Evolutionary conservation across 805 yeast genomes (phyloP).

Genomic region (Metschnikowia amazonensis): DNA sequence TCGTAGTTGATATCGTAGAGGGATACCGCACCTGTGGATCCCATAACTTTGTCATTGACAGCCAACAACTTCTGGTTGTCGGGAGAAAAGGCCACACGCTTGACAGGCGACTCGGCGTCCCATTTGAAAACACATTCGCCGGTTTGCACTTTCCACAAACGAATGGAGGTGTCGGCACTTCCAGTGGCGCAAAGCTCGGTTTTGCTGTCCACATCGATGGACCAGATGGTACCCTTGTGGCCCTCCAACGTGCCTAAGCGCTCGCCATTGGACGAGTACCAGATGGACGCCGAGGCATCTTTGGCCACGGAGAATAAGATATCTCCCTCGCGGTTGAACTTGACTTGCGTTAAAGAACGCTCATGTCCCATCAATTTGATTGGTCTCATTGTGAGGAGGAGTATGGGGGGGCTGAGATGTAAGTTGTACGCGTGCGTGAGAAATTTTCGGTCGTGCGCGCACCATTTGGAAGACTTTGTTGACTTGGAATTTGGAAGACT

Average conservation of each 20-base stretch:
- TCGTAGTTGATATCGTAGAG: constrained; percentile 60
- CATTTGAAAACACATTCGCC: constrained; percentile 76
- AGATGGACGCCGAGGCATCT: constrained; percentile 83
- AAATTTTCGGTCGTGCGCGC: constrained; percentile 9
- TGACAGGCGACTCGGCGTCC: constrained; percentile 79
- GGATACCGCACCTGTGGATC: constrained; percentile 70
- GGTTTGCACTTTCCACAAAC: constrained; percentile 76
- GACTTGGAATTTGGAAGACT: too few species aligned
- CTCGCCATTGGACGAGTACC: constrained; percentile 96
- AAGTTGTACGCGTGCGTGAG: constrained; percentile 2
- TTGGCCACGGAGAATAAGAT: constrained; percentile 87
- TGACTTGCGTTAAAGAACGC: constrained; percentile 95
- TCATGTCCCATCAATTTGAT: constrained; percentile 86
- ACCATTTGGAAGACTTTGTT: too few species aligned
- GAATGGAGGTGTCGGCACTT: constrained; percentile 81
- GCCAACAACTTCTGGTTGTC: constrained; percentile 65
- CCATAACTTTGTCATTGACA: constrained; percentile 91
- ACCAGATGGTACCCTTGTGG: constrained; percentile 93
- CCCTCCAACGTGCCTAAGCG: constrained; percentile 83
- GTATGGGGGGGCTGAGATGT: not conserved
- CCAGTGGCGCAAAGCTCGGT: constrained; percentile 79
- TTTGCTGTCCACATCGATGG: constrained; percentile 76
- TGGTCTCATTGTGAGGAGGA: constrained; percentile 37
- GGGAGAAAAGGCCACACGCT: constrained; percentile 83
- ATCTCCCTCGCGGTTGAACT: constrained; percentile 94